A percentile compares a stretch with the other conserved stretches of the same genome.
phyloP scores from a whole-genome alignment of 306 rosid genomes.

The Malus sylvestris region DNA sequence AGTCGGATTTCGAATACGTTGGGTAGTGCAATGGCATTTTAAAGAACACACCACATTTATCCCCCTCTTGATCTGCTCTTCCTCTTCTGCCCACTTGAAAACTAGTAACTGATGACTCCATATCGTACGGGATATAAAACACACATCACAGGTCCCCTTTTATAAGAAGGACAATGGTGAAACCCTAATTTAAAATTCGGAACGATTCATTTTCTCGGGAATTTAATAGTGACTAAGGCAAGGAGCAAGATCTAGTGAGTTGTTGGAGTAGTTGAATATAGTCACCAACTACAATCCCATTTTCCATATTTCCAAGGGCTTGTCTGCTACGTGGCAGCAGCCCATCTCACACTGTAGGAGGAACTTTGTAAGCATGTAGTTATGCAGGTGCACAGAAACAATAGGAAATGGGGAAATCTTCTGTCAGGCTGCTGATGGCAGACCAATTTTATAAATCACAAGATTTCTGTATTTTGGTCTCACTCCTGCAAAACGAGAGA shows the following conservation, averaged over 20 bases:
- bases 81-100: neutral
- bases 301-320: neutral
- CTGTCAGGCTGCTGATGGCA: neutral
- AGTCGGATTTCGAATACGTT: conserved; percentile 8
- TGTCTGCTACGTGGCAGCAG: neutral
- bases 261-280: conserved; percentile 2
- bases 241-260: neutral
- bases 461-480: too few relatives aligned
- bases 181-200: neutral
- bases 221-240: neutral
- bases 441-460: neutral
- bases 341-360: neutral
- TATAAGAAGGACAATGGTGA: neutral
- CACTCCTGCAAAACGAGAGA: too few relatives aligned
- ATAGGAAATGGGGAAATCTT: too few relatives aligned
- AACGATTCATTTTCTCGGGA: neutral
- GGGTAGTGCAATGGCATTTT: conserved; percentile 24
- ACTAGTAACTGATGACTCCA: conserved; percentile 1
- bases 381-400: neutral
- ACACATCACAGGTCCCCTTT: neutral
- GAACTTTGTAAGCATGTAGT: neutral
- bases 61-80: neutral
- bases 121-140: neutral
- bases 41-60: neutral
- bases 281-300: neutral